phyloP scores from a whole-genome alignment of 1,139 yeast genomes.

The Lodderomyces parapsilosis region DNA sequence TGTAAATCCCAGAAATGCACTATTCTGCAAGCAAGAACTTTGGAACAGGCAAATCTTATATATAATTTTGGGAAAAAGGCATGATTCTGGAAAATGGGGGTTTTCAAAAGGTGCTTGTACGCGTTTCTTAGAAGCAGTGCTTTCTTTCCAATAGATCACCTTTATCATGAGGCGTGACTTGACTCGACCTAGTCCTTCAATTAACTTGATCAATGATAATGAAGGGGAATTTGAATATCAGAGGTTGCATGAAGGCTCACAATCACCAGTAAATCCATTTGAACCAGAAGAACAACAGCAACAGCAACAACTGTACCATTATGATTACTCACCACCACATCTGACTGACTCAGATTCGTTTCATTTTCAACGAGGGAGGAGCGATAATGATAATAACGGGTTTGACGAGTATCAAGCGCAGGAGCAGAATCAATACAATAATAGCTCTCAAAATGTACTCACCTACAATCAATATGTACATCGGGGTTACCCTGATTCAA shows the following conservation, averaged over 20 bases:
- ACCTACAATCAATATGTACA: background rate
- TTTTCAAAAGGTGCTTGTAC: background rate
- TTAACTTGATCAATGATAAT: background rate
- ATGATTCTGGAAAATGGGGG: background rate
- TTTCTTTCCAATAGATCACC: background rate
- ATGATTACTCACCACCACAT: conserved; percentile 1
- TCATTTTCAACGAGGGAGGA: background rate
- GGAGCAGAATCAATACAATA: background rate
- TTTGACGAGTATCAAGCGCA: background rate
- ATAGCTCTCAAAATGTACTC: background rate
- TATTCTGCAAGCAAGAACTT: conserved; percentile 5
- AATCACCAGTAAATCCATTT: conserved; percentile 2
- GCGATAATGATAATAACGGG: background rate
- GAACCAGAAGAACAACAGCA: background rate
- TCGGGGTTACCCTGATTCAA: background rate
- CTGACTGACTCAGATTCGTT: conserved; percentile 3
- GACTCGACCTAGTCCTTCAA: conserved; percentile 5
- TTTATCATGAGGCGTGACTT: conserved; percentile 11
- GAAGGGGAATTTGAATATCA: background rate
- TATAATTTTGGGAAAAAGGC: conserved; percentile 1
- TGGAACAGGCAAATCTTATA: background rate
- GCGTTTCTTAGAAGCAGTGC: too few species aligned
- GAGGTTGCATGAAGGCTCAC: background rate
- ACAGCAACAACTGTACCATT: background rate
- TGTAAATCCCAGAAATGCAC: background rate